These are phyloP conservation scores for Boletus tylopilopsis DNA, from an alignment of 768 basidiomycete species.

Conservation along the genomic window DNA sequence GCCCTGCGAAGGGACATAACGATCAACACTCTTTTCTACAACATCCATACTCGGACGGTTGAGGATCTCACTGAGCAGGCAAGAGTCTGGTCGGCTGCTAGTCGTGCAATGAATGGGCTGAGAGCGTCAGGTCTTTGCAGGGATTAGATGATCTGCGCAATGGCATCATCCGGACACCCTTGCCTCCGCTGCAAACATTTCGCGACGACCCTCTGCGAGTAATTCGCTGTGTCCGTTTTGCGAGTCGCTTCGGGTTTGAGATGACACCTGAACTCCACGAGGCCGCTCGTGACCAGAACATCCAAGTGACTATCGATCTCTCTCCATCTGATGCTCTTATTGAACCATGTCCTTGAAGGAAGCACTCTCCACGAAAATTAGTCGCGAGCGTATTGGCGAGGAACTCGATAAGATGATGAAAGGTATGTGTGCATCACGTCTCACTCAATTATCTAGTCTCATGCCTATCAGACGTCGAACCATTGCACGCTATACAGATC, in stretches of 20 bases:
- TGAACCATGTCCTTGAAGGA: conserved; percentile 35
- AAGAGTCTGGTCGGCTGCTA: neutral
- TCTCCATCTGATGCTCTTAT: neutral
- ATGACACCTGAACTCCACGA: conserved; percentile 65
- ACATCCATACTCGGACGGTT: conserved; percentile 78
- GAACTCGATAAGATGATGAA: conserved; percentile 94
- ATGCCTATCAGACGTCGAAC: conserved; percentile 59
- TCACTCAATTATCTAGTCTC: conserved; percentile 1
- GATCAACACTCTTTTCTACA: conserved; percentile 96
- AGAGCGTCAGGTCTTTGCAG: conserved; percentile 33
- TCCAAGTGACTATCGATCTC: conserved; percentile 47
- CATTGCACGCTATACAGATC: conserved; percentile 68
- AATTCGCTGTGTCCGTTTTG: conserved; percentile 87
- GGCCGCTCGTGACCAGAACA: conserved; percentile 55
- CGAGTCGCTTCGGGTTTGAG: conserved; percentile 82
- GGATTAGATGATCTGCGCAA: conserved; percentile 81
- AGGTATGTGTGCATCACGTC: conserved; percentile 40
- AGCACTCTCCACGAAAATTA: conserved; percentile 75
- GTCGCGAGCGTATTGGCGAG: conserved; percentile 86
- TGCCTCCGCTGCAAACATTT: conserved; percentile 85
- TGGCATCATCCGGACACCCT: conserved; percentile 83
- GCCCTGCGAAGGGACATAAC: conserved; percentile 89
- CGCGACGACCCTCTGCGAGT: conserved; percentile 91
- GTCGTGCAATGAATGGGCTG: conserved; percentile 5
- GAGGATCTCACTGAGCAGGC: conserved; percentile 88